Conservation (phyloP, 257 asterid species). For the Plantago ovata region DNA sequence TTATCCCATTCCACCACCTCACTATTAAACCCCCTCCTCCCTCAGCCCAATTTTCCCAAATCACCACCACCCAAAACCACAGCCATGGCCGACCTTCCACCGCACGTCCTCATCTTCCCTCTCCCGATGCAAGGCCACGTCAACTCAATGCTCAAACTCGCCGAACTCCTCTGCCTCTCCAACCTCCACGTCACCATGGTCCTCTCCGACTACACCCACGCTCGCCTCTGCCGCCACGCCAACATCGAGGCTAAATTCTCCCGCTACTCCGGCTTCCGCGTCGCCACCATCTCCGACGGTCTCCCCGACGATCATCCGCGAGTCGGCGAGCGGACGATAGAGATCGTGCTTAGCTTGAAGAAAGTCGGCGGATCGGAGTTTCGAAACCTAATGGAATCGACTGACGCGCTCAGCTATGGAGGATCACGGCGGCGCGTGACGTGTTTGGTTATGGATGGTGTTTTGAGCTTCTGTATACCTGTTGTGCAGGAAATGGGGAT, state of each 20-base stretch:
- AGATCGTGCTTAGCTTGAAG: slow-evolving; percentile 36
- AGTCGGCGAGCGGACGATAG: slow-evolving; percentile 33
- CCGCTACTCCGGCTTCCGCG: slow-evolving; percentile 38
- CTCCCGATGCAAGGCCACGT: slow-evolving; percentile 63
- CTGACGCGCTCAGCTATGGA: slow-evolving; percentile 25
- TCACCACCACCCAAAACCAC: background rate
- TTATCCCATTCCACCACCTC: background rate
- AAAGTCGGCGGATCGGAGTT: slow-evolving; percentile 35
- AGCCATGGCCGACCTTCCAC: slow-evolving; percentile 17
- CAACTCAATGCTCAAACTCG: slow-evolving; percentile 63
- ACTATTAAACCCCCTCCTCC: background rate
- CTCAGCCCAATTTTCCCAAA: background rate
- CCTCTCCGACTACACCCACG: slow-evolving; percentile 40
- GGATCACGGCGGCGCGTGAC: slow-evolving; percentile 33
- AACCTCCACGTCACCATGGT: slow-evolving; percentile 53
- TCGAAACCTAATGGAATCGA: slow-evolving; percentile 34
- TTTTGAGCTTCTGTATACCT: slow-evolving; percentile 48
- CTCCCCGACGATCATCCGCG: slow-evolving; percentile 57
- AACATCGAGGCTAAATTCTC: slow-evolving; percentile 34
- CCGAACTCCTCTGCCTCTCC: slow-evolving; percentile 50
- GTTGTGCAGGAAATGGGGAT: slow-evolving; percentile 55
- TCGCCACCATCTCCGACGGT: slow-evolving; percentile 47
- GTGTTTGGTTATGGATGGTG: slow-evolving; percentile 58
- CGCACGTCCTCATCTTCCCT: slow-evolving; percentile 68
- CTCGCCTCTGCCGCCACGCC: slow-evolving; percentile 44